phyloP scores from a whole-genome alignment of 306 rosid genomes.

The Rosa rugosa region DNA sequence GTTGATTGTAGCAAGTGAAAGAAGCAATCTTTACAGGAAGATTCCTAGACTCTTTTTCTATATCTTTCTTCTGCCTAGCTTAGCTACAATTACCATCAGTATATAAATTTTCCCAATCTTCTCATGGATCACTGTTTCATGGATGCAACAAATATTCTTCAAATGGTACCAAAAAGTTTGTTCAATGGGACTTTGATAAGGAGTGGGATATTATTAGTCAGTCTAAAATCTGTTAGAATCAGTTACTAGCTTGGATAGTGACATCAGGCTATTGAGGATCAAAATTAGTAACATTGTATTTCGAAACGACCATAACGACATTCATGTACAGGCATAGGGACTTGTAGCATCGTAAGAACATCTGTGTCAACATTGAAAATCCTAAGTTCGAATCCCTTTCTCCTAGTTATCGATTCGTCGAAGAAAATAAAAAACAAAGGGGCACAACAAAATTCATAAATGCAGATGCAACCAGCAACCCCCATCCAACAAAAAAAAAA shows the following conservation, averaged over 20 bases:
- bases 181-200: neutral
- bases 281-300: neutral
- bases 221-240: neutral
- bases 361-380: neutral
- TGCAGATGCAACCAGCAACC: constrained; percentile 3
- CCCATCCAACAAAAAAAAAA: neutral
- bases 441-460: neutral
- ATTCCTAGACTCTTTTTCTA: neutral
- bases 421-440: neutral
- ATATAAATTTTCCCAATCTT: neutral
- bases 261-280: neutral
- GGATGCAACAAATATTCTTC: neutral
- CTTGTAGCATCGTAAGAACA: neutral
- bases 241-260: neutral
- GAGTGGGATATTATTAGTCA: neutral
- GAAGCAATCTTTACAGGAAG: neutral
- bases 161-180: neutral
- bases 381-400: neutral
- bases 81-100: neutral
- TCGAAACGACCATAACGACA: neutral
- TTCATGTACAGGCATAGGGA: neutral
- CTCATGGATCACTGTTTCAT: neutral
- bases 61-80: constrained; percentile 7
- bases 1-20: neutral
- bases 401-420: neutral